Evolutionary conservation across 169 alveolate species (phyloP), one percentile per base, ranked within the genome.

Genomic region (Babesia sp.): DNA sequence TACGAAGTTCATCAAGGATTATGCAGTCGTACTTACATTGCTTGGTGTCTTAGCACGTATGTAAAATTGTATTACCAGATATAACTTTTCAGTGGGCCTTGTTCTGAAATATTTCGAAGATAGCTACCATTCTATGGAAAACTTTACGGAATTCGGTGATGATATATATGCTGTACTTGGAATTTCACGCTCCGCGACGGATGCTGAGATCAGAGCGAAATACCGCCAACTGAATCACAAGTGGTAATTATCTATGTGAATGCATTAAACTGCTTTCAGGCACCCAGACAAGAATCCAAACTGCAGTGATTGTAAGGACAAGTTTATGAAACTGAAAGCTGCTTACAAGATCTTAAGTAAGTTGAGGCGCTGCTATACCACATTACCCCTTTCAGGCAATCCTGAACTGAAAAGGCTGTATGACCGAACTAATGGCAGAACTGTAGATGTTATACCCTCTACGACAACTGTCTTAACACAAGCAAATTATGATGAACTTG

Each of bases 281-380:
- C 88, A 80, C 56, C 88, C 88, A n/a, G 88, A 80, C 55, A 80
- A 80, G 74, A 80, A 80, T 51, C 75, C 75, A 45, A 61, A 71
- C 57, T 80, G 88, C 48, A 67, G 8, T 0, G 88, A 80, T 29
- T 80, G 88, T 33, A 67, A 71, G 66, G 70, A 80, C 28, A 71
- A 71, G 60, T 71, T 80, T 63, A 60, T 45, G 57, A 71, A 80
- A 46, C 34, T 80, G 39, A 80, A 71, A 71, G 88, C 57, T 33
- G 88, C 88, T 8, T 80, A 71, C 59, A 80, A 71, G 70, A 80
- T 80, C 22, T 36, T 80, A 28, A 20, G 86, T 78, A 69, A 1
- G 77, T 66, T 45, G 26, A 1, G 11, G 37, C 58, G 9, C 9
- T 20, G 76, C 41, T 11, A 12, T 22, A 63, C 0, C 24, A 6